These are phyloP conservation scores for Gossypium stocksii DNA, from an alignment of 345 rosid genomes.

Conservation along the genomic window DNA sequence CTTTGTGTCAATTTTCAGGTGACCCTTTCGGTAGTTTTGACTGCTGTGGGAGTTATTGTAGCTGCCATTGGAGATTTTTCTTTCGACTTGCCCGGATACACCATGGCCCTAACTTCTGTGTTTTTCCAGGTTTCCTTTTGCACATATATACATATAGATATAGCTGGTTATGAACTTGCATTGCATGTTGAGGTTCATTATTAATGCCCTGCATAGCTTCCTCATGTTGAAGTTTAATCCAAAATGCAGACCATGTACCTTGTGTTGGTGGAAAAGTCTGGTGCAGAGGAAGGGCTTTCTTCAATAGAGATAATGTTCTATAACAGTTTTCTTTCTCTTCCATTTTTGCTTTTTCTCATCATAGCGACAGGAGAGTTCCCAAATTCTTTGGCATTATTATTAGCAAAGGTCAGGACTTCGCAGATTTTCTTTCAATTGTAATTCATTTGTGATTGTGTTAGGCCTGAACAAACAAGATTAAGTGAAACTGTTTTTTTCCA, in stretches of 20 bases:
- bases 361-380: slow-evolving; percentile 86
- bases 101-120: slow-evolving; percentile 90
- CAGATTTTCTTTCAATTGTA: slow-evolving; percentile 5
- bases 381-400: slow-evolving; percentile 54
- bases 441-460: neutral
- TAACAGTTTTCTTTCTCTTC: slow-evolving; percentile 90
- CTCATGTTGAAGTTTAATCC: slow-evolving; percentile 9
- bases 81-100: slow-evolving; percentile 76
- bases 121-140: slow-evolving; percentile 38
- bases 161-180: neutral
- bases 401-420: slow-evolving; percentile 70
- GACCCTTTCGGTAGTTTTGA: slow-evolving; percentile 70
- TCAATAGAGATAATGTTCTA: slow-evolving; percentile 92
- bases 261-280: slow-evolving; percentile 90
- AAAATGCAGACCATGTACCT: slow-evolving; percentile 92
- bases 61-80: slow-evolving; percentile 97
- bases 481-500: neutral
- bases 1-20: slow-evolving; percentile 52
- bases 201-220: neutral
- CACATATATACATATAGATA: neutral
- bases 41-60: slow-evolving; percentile 79
- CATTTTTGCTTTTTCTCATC: slow-evolving; percentile 73
- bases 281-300: slow-evolving; percentile 94
- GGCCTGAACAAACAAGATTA: neutral
- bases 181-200: neutral